Evolutionary conservation across 306 rosid species (phyloP).

Genomic region (Medicago truncatula): DNA sequence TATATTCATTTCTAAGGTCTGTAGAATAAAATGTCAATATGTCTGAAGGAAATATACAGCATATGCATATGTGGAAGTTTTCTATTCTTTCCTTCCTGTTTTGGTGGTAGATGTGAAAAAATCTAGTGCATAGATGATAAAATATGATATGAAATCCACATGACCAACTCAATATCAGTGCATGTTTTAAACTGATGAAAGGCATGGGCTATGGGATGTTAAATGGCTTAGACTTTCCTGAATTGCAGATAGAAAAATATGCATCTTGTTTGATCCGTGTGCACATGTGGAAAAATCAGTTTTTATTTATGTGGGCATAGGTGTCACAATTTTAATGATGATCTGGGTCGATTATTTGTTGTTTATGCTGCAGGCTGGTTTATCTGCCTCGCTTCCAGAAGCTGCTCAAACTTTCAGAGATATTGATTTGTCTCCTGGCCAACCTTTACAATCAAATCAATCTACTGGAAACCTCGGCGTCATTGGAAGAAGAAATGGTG

Average conservation of each 20-base stretch:
- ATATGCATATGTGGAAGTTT: conserved; percentile 1
- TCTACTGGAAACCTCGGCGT: conserved; percentile 83
- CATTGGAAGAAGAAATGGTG: conserved; percentile 94
- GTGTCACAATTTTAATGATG: conserved; percentile 13
- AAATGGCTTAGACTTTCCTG: conserved; percentile 12
- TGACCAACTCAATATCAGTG: neutral
- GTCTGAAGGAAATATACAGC: conserved; percentile 20
- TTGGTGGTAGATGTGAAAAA: conserved; percentile 8
- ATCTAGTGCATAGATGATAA: conserved; percentile 13
- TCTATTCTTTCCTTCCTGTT: neutral
- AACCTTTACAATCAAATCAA: conserved; percentile 84
- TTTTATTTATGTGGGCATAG: neutral
- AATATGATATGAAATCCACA: conserved; percentile 26
- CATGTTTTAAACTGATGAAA: conserved; percentile 28
- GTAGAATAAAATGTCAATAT: neutral
- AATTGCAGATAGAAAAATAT: conserved; percentile 28
- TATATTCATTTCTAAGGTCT: neutral
- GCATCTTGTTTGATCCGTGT: conserved; percentile 24
- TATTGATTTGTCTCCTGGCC: conserved; percentile 87
- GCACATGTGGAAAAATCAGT: conserved; percentile 15
- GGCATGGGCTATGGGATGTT: neutral
- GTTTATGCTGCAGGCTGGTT: conserved; percentile 66
- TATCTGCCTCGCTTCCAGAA: conserved; percentile 73
- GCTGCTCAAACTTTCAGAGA: conserved; percentile 72
- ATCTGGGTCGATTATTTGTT: conserved; percentile 31